These are phyloP conservation scores for Epichloe brachyelytri DNA, from an alignment of 2,329 filamentous ascomycete genomes.

Conservation along the genomic window DNA sequence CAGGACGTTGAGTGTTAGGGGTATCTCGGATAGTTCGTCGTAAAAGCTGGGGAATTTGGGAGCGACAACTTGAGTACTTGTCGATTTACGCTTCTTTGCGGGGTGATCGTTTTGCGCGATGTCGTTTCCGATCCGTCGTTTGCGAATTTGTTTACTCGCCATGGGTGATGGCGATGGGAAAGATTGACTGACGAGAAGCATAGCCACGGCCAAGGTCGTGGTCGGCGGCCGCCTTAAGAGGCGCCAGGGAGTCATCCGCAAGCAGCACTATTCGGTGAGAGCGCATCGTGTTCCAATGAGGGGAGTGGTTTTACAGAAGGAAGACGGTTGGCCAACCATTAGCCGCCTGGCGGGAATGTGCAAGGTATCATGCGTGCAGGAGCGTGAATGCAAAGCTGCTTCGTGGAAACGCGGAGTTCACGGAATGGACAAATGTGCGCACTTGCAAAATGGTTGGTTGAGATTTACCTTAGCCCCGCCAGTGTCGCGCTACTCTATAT, in stretches of 20 bases:
- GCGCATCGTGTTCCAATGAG: not conserved
- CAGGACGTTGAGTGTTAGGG: slow-evolving; percentile 14
- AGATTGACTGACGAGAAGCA: not conserved
- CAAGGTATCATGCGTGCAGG: not conserved
- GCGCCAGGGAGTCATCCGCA: not conserved
- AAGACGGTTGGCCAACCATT: not conserved
- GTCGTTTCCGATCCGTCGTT: not conserved
- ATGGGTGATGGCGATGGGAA: not conserved
- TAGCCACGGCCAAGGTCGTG: not conserved
- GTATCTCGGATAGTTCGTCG: slow-evolving; percentile 15
- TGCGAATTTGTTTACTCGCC: not conserved
- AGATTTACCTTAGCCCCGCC: too few species aligned
- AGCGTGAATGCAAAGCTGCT: not conserved
- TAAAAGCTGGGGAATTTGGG: slow-evolving; percentile 14
- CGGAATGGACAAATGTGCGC: not conserved
- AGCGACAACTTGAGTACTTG: not conserved
- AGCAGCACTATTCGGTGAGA: not conserved
- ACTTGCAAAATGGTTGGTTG: too few species aligned
- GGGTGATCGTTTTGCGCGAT: not conserved
- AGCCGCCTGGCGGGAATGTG: not conserved
- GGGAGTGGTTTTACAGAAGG: not conserved
- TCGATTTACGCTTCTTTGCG: not conserved
- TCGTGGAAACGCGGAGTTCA: not conserved
- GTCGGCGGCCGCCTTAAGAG: not conserved
- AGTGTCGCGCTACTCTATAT: too few species aligned